Conservation (phyloP, 192 early-diverging fungal species). For the Lobulomyces angularis region DNA sequence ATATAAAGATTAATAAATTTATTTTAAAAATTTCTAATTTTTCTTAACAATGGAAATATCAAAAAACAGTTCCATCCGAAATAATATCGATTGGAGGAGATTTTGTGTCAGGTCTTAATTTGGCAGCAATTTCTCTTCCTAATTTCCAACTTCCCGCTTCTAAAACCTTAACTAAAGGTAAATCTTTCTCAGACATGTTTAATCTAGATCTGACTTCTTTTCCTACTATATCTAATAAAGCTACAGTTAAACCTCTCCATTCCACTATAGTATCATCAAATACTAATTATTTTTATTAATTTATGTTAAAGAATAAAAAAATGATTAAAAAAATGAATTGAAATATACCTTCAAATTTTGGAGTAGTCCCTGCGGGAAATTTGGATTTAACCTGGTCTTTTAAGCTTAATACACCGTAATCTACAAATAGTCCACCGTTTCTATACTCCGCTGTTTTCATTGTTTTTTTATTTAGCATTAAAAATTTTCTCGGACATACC, state of each 20-base stretch:
- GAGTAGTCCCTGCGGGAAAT: not conserved
- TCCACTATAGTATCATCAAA: conserved; percentile 77
- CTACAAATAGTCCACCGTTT: conserved; percentile 70
- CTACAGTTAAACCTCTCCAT: conserved; percentile 86
- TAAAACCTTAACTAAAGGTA: conserved; percentile 73
- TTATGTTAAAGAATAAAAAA: no score
- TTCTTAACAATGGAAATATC: no score
- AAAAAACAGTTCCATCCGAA: conserved; percentile 77
- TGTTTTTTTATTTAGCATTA: not conserved
- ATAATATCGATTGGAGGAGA: conserved; percentile 86
- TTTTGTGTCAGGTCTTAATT: conserved; percentile 60
- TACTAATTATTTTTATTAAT: no score
- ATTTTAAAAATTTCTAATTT: no score
- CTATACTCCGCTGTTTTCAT: conserved; percentile 15
- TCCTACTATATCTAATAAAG: conserved; percentile 62
- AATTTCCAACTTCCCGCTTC: conserved; percentile 87
- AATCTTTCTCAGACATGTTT: conserved; percentile 28
- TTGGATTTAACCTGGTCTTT: conserved; percentile 10
- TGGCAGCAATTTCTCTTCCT: conserved; percentile 77
- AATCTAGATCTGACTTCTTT: conserved; percentile 45
- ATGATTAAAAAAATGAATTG: no score
- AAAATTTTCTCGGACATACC: conserved; percentile 70
- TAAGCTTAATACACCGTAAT: conserved; percentile 59
- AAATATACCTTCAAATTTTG: no score
- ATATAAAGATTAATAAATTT: no score